Conservation (phyloP, 768 basidiomycete species). For the Lactarius deliciosus region DNA sequence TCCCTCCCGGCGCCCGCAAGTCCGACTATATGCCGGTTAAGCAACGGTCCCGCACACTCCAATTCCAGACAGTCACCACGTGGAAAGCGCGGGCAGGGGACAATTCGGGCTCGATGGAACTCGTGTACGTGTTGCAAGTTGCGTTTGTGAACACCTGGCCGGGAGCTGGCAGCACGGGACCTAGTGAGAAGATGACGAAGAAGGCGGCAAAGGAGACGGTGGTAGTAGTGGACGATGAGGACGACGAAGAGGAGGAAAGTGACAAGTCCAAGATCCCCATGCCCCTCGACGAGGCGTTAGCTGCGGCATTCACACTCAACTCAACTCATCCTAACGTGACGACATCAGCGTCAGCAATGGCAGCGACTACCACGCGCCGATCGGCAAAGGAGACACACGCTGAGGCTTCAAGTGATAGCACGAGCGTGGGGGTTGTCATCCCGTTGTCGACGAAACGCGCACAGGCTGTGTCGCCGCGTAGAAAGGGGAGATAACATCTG, state of each 20-base stretch:
- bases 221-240: neutral
- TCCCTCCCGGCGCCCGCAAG: neutral
- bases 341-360: neutral
- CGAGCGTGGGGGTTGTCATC: too few relatives aligned
- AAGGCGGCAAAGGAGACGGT: neutral
- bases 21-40: neutral
- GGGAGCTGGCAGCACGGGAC: neutral
- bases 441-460: neutral
- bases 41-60: neutral
- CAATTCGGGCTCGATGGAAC: neutral
- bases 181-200: neutral
- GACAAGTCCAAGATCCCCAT: neutral
- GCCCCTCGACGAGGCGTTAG: conserved; percentile 5
- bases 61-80: neutral
- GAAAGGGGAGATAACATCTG: neutral
- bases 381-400: neutral
- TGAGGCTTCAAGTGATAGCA: too few relatives aligned
- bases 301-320: conserved; percentile 16
- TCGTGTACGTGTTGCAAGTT: neutral
- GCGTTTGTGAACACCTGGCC: conserved; percentile 18
- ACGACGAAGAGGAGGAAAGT: neutral
- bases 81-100: neutral
- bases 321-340: conserved; percentile 11
- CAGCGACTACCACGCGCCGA: neutral
- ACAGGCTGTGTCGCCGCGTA: neutral